Evolutionary conservation across 495 filamentous ascomycete species (phyloP).

Genomic region (Trichoderma reesei): DNA sequence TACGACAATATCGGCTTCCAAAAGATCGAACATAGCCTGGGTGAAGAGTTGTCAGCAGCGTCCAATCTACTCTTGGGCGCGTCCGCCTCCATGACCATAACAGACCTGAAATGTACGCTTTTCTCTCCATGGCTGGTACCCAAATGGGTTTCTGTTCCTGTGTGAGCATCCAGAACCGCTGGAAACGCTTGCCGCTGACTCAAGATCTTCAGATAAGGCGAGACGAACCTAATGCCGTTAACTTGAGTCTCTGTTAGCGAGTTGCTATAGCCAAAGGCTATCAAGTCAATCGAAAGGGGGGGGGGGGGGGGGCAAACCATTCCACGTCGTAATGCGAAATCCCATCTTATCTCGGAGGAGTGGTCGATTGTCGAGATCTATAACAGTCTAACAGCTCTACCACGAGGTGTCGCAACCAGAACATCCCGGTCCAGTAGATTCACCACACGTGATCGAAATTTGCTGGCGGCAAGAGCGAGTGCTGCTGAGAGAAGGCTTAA

Average conservation of each 20-base stretch:
- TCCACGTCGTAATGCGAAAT: constrained; percentile 27
- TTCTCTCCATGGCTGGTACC: constrained; percentile 89
- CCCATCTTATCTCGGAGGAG: constrained; percentile 16
- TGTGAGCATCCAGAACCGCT: constrained; percentile 11
- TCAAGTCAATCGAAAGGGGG: neutral
- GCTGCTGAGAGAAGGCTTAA: neutral
- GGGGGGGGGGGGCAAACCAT: constrained; percentile 19
- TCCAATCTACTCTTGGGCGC: no score
- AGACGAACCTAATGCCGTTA: constrained; percentile 76
- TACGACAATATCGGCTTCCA: constrained; percentile 88
- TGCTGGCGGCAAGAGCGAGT: neutral
- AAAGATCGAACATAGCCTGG: constrained; percentile 80
- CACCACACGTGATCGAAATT: no score
- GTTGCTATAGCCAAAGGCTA: neutral
- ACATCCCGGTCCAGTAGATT: neutral
- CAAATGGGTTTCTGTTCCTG: constrained; percentile 70
- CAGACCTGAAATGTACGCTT: constrained; percentile 71
- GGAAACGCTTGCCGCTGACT: neutral
- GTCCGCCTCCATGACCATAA: neutral
- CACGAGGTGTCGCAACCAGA: neutral
- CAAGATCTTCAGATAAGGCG: neutral
- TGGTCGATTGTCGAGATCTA: neutral
- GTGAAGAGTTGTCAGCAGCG: neutral
- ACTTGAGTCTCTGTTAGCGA: constrained; percentile 38
- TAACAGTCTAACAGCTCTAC: constrained; percentile 8